These are phyloP conservation scores for Datisca glomerata DNA, from an alignment of 306 rosid species.

Conservation along the genomic window DNA sequence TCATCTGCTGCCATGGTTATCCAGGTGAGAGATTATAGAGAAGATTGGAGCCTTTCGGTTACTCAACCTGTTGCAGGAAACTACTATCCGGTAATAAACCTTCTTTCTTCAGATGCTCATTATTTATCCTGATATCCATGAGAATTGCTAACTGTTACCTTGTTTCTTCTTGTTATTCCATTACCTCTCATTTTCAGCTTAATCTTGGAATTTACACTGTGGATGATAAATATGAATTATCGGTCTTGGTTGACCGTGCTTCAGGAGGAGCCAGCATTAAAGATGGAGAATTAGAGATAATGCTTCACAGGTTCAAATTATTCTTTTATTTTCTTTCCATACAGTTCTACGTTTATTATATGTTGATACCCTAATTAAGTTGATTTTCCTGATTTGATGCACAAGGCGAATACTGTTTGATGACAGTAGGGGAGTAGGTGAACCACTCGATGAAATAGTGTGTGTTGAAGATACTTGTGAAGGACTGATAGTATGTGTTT, in stretches of 20 bases:
- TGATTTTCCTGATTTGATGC: conserved; percentile 8
- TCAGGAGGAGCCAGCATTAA: conserved; percentile 69
- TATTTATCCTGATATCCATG: neutral
- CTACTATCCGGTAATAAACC: conserved; percentile 84
- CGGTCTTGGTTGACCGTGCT: conserved; percentile 86
- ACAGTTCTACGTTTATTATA: too few species aligned
- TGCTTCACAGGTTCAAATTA: conserved; percentile 70
- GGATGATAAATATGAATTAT: conserved; percentile 66
- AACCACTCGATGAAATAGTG: conserved; percentile 71
- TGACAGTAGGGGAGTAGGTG: conserved; percentile 66
- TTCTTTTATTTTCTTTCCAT: conserved; percentile 2
- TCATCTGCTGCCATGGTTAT: conserved; percentile 10
- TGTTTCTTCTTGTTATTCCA: neutral
- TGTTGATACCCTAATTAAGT: conserved; percentile 1
- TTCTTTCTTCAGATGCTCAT: neutral
- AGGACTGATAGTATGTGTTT: conserved; percentile 28
- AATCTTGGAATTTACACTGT: conserved; percentile 66
- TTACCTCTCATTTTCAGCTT: conserved; percentile 30
- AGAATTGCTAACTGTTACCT: conserved; percentile 1
- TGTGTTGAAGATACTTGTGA: conserved; percentile 22
- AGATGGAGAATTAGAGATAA: conserved; percentile 78
- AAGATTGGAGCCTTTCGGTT: conserved; percentile 72
- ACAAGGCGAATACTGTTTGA: conserved; percentile 50
- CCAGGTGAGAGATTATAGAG: conserved; percentile 70
- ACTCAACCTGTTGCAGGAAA: conserved; percentile 86